phyloP scores from a whole-genome alignment of 179 eudicot species.

The Beta macrorhiza region DNA sequence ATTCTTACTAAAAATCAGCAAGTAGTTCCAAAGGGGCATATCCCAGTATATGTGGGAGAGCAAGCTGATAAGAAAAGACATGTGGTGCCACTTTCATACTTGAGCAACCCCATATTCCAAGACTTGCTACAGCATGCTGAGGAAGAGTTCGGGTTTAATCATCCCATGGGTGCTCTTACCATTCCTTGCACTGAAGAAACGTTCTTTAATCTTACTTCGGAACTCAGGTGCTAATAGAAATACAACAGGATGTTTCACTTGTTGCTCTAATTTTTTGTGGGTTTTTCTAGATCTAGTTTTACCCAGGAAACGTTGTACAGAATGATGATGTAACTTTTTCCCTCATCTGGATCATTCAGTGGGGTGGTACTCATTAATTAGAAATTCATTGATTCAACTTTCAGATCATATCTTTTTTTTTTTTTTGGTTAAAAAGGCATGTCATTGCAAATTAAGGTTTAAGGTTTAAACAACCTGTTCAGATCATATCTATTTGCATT shows the following conservation, averaged over 20 bases:
- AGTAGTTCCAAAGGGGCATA: slow-evolving; percentile 44
- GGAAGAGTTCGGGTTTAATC: slow-evolving; percentile 46
- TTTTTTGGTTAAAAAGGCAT: too few species aligned
- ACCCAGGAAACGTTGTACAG: slow-evolving; percentile 8
- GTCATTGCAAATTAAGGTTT: too few species aligned
- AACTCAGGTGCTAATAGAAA: slow-evolving; percentile 7
- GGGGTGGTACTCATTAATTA: slow-evolving; percentile 10
- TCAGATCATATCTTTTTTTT: not conserved
- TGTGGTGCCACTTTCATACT: slow-evolving; percentile 36
- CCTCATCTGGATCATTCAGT: slow-evolving; percentile 25
- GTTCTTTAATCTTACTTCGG: slow-evolving; percentile 30
- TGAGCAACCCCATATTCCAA: slow-evolving; percentile 39
- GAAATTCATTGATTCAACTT: not conserved
- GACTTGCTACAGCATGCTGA: slow-evolving; percentile 31
- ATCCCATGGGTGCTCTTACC: slow-evolving; percentile 43
- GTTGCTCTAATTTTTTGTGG: not conserved
- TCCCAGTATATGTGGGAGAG: slow-evolving; percentile 55
- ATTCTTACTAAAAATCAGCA: slow-evolving; percentile 34
- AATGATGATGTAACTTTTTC: slow-evolving; percentile 14
- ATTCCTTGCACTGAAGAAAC: slow-evolving; percentile 37
- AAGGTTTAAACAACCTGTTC: too few species aligned
- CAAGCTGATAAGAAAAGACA: slow-evolving; percentile 37
- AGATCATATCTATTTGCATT: not conserved
- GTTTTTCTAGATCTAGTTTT: not conserved
- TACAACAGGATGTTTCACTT: not conserved